Evolutionary conservation across 768 basidiomycete genomes (phyloP), one percentile per base, ranked within the genome.

Genomic region (Dacryopinax spathularia): DNA sequence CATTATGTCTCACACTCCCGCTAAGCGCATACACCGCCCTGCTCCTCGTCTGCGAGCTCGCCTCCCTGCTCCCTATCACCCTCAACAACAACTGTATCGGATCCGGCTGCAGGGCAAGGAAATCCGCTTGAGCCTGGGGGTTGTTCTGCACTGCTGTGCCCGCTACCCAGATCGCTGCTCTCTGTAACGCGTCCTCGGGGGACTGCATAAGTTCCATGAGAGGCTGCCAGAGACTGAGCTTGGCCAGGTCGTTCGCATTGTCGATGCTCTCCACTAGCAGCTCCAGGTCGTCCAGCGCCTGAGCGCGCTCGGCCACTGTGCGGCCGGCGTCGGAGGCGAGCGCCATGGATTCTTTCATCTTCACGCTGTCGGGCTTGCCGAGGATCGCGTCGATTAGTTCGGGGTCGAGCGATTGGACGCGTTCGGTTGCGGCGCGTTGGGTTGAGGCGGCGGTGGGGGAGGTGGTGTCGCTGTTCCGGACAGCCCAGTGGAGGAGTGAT

Each of bases 121-220:
- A 34, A 29, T 56, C 82, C 62, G 81, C 77, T 67, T 94, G 92
- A 0, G 92, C 89, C 9, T 84, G 77, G 0, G 91, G 89, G 66
- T 94, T 95, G 69, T 95, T 94, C 72, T 93, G 91, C 4, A 93
- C 70, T 0, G 92, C 90, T 0, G 92, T 95, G 5, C 92, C 92
- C 27, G 89, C 80, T 0, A 93, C 84, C 92, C 92, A 95, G 10
- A 93, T 74, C 0, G 84, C 81, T 65, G 88, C 84, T 65, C 79
- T 75, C 68, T 82, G 84, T 27, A 93, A 79, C 29, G 76, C 77
- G n/a, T 82, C 79, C 0, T 86, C 79, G 1, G 82, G 73, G 2
- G 81, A 77, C 7, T 76, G 79, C 35, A 90, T 70, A n/a, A 93
- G 77, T 6, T 72, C 70, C 39, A 91, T 83, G 0, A 94, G 69